Conservation (phyloP, 2,329 filamentous ascomycete species). For the Alternaria gansuensis region DNA sequence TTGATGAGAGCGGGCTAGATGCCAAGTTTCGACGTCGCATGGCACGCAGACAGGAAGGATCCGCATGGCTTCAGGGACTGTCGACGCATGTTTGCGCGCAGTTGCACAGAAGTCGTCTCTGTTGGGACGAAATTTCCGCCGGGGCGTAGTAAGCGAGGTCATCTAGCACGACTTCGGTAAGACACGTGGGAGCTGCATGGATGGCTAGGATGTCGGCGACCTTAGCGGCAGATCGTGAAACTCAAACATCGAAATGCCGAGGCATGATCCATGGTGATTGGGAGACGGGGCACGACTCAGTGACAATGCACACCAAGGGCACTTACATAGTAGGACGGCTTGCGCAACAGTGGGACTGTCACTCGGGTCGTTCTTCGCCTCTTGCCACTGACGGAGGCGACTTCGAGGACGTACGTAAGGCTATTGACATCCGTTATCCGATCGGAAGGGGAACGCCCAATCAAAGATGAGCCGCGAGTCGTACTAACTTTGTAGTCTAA, state of each 20-base stretch:
- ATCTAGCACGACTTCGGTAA: conserved; percentile 15
- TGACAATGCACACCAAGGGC: conserved; percentile 1
- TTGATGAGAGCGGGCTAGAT: not conserved
- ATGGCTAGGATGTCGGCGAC: conserved; percentile 19
- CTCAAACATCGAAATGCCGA: conserved; percentile 15
- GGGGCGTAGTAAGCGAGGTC: conserved; percentile 11
- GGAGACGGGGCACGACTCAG: conserved; percentile 3
- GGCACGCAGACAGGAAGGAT: conserved; percentile 21
- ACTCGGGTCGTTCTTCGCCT: conserved; percentile 4
- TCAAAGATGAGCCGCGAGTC: conserved; percentile 1
- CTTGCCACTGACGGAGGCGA: not conserved
- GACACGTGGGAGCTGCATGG: conserved; percentile 20
- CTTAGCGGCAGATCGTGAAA: conserved; percentile 22
- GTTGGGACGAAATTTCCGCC: conserved; percentile 20
- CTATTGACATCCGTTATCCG: not conserved
- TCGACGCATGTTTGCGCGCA: conserved; percentile 2
- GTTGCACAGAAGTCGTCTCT: conserved; percentile 10
- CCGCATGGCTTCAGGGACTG: conserved; percentile 16
- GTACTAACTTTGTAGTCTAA: not conserved
- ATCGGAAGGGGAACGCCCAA: conserved; percentile 7
- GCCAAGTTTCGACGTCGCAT: conserved; percentile 16
- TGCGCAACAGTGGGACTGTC: conserved; percentile 6
- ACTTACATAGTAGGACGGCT: conserved; percentile 1
- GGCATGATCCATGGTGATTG: conserved; percentile 10
- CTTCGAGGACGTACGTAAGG: conserved; percentile 5